Evolutionary conservation across 2,329 filamentous ascomycete species (phyloP), one percentile per base, ranked within the genome.

Genomic region (Beauveria rudraprayagi): DNA sequence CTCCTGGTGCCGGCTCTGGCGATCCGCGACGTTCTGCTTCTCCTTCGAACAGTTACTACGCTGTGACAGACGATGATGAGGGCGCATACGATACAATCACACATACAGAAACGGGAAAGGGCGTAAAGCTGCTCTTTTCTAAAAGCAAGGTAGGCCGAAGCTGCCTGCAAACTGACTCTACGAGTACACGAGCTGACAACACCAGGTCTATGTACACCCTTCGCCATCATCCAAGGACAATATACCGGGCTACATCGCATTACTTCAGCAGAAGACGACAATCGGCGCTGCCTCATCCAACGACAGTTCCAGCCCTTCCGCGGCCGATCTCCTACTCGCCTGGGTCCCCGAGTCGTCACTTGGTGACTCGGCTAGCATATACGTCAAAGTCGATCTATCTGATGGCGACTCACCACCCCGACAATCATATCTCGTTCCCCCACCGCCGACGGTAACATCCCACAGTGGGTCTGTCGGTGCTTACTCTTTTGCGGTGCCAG

Each of bases 11-110:
- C 30, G 50, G 41, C 48, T 60, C 57, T 19, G 28, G 40, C 40
- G n/a, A 26, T 19, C 57, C 48, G 16, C 57, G 28, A 37, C 6
- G 57, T 16, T 37, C 48, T 10, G 57, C 53, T 17, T 97, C 92
- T 41, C 92, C 92, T 2, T 84, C 90, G 3, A 91, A 87, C 57
- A 96, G 91, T 69, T 94, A 93, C 79, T 97, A 96, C 79, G 93
- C 93, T 70, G 81, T 97, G 81, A 96, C 91, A 74, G 95, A 99
- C 78, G 92, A 96, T 70, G 92, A 96, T 65, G 94, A 97, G 75
- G 90, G 89, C 67, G 94, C 90, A 50, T 99, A 99, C 77, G 90
- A 95, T 72, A 97, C 92, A 19, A 91, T 99, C 69, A 89, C 91
- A 5, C 90, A 95, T 70, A 84, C 85, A 4, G 84, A 83, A 66